These are phyloP conservation scores for Rosa rugosa DNA, from an alignment of 306 rosid genomes.

Conservation along the genomic window DNA sequence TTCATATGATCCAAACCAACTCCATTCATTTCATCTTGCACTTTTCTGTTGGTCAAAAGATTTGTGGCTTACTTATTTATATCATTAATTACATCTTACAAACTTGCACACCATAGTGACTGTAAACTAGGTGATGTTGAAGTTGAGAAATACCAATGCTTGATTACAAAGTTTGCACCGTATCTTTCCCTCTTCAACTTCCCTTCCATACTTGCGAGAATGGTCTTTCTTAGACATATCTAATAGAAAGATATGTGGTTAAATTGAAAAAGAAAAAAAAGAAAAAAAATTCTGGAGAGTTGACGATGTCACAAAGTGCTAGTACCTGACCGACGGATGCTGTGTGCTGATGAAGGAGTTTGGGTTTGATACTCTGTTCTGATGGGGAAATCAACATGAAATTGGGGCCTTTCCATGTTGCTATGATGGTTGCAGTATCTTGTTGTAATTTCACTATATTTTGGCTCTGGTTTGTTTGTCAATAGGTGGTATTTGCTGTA, in stretches of 20 bases:
- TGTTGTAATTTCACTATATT: neutral
- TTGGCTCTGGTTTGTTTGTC: neutral
- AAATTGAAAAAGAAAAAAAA: neutral
- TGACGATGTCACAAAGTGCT: neutral
- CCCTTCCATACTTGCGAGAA: neutral
- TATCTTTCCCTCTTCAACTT: neutral
- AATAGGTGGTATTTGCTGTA: neutral
- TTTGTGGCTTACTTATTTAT: neutral
- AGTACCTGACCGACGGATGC: neutral
- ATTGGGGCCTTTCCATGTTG: neutral
- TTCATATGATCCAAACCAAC: neutral
- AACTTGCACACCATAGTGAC: neutral
- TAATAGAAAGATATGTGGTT: neutral
- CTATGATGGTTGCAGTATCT: neutral
- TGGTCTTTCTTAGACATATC: neutral
- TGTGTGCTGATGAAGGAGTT: neutral
- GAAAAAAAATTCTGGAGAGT: neutral
- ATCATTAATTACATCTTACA: neutral
- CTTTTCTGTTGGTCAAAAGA: neutral
- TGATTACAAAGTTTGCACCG: neutral
- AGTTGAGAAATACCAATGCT: neutral
- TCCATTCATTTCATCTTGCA: neutral
- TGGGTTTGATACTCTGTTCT: neutral
- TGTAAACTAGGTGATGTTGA: neutral
- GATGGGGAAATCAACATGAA: neutral